Conservation (phyloP, 768 basidiomycete genomes). For the Astraeus odoratus region DNA sequence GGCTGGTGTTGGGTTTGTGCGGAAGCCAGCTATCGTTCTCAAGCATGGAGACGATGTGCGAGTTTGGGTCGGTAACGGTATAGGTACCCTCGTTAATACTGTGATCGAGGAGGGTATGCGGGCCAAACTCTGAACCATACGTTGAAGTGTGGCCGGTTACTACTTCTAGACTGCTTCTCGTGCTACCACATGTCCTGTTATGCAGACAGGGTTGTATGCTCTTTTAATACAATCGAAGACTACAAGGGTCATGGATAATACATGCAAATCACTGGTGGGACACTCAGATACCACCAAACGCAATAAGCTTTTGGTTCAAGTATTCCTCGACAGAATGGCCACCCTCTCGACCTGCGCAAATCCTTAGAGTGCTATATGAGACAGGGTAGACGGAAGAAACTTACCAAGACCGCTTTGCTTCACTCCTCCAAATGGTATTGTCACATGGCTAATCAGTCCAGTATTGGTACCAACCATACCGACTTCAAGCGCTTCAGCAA, state of each 20-base stretch:
- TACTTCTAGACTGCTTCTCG: too few species aligned
- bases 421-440: slow-evolving; percentile 84
- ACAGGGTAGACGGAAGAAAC: slow-evolving; percentile 16
- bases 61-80: slow-evolving; percentile 63
- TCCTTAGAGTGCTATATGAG: slow-evolving; percentile 1
- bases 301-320: slow-evolving; percentile 73
- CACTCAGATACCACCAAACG: slow-evolving; percentile 61
- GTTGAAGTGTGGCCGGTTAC: too few species aligned
- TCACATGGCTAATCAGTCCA: slow-evolving; percentile 68
- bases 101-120: slow-evolving; percentile 59
- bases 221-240: not conserved
- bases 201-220: not conserved
- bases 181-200: slow-evolving; percentile 2
- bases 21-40: slow-evolving; percentile 61
- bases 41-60: slow-evolving; percentile 68
- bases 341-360: slow-evolving; percentile 64
- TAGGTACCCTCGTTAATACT: slow-evolving; percentile 74
- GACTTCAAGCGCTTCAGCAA: slow-evolving; percentile 90
- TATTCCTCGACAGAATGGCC: slow-evolving; percentile 89
- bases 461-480: slow-evolving; percentile 90
- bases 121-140: slow-evolving; percentile 35
- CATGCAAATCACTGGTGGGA: not conserved
- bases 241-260: not conserved
- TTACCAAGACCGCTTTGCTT: slow-evolving; percentile 78
- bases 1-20: slow-evolving; percentile 75